These are phyloP conservation scores for Taiozyma sp. DNA, from an alignment of 1,139 yeast genomes.

Conservation along the genomic window DNA sequence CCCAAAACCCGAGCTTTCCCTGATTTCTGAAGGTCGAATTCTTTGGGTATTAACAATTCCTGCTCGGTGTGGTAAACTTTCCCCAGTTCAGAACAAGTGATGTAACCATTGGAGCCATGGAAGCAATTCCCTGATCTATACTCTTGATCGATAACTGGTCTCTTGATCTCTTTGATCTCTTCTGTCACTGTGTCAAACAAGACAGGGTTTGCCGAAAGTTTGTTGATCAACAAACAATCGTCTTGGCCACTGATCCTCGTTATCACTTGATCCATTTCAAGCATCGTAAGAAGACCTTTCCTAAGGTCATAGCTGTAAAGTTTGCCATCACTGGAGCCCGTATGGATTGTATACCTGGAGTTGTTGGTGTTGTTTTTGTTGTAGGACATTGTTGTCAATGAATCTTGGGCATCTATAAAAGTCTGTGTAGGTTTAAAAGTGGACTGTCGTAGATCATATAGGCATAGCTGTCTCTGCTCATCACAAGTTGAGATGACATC, in stretches of 20 bases:
- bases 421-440: conserved; percentile 18
- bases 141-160: neutral
- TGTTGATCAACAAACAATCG: neutral
- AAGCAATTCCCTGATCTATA: neutral
- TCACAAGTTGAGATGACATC: conserved; percentile 18
- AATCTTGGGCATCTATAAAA: conserved; percentile 14
- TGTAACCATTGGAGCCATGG: neutral
- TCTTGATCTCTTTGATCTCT: neutral
- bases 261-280: conserved; percentile 10
- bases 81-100: conserved; percentile 1
- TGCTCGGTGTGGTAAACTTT: neutral
- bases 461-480: conserved; percentile 11
- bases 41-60: neutral
- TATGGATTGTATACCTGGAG: neutral
- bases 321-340: conserved; percentile 22
- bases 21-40: neutral
- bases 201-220: neutral
- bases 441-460: conserved; percentile 19
- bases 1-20: neutral
- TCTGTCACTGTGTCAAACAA: neutral
- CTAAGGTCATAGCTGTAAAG: conserved; percentile 20
- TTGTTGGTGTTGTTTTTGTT: neutral
- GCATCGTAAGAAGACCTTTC: conserved; percentile 9
- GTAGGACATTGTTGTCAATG: conserved; percentile 12
- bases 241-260: conserved; percentile 6